A percentile compares a stretch with the other conserved stretches of the same genome.
These are phyloP conservation scores for Pythium angustatum DNA, from an alignment of 352 stramenopile genomes.

Conservation along the genomic window DNA sequence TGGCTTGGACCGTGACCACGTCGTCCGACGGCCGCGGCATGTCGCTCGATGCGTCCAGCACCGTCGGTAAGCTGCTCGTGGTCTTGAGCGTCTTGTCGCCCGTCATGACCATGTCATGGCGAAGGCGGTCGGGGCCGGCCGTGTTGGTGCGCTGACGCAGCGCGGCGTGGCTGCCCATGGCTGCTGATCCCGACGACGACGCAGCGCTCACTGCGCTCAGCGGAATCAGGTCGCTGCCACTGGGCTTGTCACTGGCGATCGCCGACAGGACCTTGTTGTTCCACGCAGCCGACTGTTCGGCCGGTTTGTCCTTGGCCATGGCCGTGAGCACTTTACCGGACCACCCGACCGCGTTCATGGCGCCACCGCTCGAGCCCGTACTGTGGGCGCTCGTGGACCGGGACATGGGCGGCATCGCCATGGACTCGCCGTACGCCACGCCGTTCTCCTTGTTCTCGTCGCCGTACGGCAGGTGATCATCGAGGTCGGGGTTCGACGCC, in stretches of 20 bases:
- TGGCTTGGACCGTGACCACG: slow-evolving; percentile 48
- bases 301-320: slow-evolving; percentile 35
- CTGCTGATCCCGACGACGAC: neutral
- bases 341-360: slow-evolving; percentile 46
- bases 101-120: slow-evolving; percentile 15
- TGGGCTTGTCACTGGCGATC: neutral
- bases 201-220: neutral
- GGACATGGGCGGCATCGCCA: neutral
- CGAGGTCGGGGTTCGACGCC: neutral
- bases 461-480: neutral
- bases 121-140: slow-evolving; percentile 23
- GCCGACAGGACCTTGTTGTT: slow-evolving; percentile 30
- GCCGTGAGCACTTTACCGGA: slow-evolving; percentile 58
- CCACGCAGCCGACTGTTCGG: slow-evolving; percentile 36
- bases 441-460: slow-evolving; percentile 25
- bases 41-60: slow-evolving; percentile 27
- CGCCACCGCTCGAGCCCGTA: neutral
- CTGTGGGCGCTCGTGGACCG: slow-evolving; percentile 14
- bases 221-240: slow-evolving; percentile 19
- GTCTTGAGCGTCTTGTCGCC: slow-evolving; percentile 24
- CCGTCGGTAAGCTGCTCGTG: slow-evolving; percentile 14
- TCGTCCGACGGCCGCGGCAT: slow-evolving; percentile 45
- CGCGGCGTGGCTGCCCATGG: slow-evolving; percentile 3
- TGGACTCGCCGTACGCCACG: neutral
- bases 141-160: slow-evolving; percentile 25